These are phyloP conservation scores for Torulaspora quercuum DNA, from an alignment of 805 yeast genomes.

Conservation along the genomic window DNA sequence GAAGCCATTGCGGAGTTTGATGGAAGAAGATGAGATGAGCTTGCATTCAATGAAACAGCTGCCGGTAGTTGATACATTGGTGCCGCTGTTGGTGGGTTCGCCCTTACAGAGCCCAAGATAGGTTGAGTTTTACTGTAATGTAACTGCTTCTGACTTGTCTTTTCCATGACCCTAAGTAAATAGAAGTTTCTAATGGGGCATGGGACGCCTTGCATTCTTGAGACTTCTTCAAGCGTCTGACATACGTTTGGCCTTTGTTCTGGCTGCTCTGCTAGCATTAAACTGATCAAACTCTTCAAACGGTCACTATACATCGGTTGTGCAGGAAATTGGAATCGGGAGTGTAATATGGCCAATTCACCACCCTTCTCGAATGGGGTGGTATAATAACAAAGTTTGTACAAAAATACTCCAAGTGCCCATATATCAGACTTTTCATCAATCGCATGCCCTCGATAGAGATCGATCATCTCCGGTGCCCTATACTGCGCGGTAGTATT, in stretches of 20 bases:
- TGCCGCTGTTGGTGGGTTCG: conserved; percentile 3
- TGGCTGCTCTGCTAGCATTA: conserved; percentile 63
- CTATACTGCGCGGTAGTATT: conserved; percentile 85
- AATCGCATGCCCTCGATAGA: conserved; percentile 62
- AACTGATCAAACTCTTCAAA: conserved; percentile 59
- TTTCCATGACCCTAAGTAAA: conserved; percentile 28
- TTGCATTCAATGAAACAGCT: conserved; percentile 7
- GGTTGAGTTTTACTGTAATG: conserved; percentile 13
- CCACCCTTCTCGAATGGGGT: conserved; percentile 74
- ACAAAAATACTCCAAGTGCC: conserved; percentile 78
- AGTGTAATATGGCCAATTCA: conserved; percentile 60
- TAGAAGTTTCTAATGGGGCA: conserved; percentile 43
- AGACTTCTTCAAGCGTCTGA: conserved; percentile 66
- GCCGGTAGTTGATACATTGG: conserved; percentile 5
- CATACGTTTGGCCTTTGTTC: conserved; percentile 68
- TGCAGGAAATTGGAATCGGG: conserved; percentile 50
- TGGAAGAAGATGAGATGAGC: conserved; percentile 7
- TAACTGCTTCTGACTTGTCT: conserved; percentile 9
- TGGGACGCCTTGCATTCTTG: conserved; percentile 53
- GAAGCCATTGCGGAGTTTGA: conserved; percentile 7
- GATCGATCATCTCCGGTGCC: conserved; percentile 80
- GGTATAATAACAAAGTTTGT: conserved; percentile 74
- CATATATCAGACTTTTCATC: conserved; percentile 82
- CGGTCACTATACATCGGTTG: conserved; percentile 58
- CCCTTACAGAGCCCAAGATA: conserved; percentile 3